Percentiles rank a stretch among this genome's conserved stretches.
These are phyloP conservation scores for Kwoniella mangroviensis DNA, from an alignment of 768 basidiomycete genomes.

Conservation along the genomic window DNA sequence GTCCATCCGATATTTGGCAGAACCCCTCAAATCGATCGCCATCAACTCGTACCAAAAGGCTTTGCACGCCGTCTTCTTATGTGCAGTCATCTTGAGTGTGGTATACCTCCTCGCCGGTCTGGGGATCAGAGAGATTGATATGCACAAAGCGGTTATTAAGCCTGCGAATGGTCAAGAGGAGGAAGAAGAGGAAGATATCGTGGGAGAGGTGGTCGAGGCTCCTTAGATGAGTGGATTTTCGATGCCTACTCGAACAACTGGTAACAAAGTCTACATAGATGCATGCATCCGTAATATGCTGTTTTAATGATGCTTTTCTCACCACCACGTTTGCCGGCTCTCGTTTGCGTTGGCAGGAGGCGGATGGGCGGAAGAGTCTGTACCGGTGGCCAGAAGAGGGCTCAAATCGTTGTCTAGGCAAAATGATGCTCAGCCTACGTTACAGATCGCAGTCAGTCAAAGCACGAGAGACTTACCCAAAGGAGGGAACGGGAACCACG, in stretches of 20 bases:
- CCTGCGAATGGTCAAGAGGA: not conserved
- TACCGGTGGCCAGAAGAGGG: slow-evolving; percentile 4
- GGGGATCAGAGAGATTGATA: slow-evolving; percentile 43
- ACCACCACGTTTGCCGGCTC: slow-evolving; percentile 7
- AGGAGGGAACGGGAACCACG: slow-evolving; percentile 50
- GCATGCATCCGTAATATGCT: not conserved
- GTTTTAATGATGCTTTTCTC: not conserved
- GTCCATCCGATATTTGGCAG: slow-evolving; percentile 46
- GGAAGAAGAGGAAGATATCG: slow-evolving; percentile 13
- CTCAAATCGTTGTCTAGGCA: slow-evolving; percentile 6
- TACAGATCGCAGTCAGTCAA: not conserved
- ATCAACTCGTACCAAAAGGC: slow-evolving; percentile 49
- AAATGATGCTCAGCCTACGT: not conserved
- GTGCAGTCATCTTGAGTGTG: slow-evolving; percentile 37
- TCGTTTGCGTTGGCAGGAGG: not conserved
- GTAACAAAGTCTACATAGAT: not conserved
- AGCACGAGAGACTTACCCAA: slow-evolving; percentile 30
- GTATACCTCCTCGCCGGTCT: slow-evolving; percentile 32
- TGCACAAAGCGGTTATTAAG: slow-evolving; percentile 24
- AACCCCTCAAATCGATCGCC: slow-evolving; percentile 38
- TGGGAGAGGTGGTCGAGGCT: not conserved
- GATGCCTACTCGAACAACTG: not conserved
- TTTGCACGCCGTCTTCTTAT: slow-evolving; percentile 49
- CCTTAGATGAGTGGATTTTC: not conserved
- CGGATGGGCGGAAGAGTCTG: not conserved